phyloP scores from a whole-genome alignment of 768 basidiomycete genomes.

The Mycena olivaceomarginata region DNA sequence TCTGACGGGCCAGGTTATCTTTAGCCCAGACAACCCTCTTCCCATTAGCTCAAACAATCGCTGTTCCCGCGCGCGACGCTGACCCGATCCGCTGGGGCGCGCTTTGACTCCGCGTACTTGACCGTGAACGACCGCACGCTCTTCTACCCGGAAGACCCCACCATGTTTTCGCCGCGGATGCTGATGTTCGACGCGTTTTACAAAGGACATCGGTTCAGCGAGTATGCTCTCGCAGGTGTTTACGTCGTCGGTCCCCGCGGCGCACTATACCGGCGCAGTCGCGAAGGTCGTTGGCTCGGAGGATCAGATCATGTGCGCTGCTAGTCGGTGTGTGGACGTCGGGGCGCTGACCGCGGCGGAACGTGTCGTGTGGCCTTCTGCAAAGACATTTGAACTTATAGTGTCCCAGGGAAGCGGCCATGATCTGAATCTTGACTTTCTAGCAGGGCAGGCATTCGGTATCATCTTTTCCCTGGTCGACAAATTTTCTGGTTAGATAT shows the following conservation, averaged over 20 bases:
- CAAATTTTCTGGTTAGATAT: conserved; percentile 6
- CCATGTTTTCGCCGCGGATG: conserved; percentile 13
- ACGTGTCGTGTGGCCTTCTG: conserved; percentile 12
- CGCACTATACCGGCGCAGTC: conserved; percentile 6
- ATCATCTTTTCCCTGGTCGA: conserved; percentile 17
- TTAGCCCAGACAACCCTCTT: neutral
- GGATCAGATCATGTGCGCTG: conserved; percentile 2
- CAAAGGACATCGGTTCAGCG: conserved; percentile 4
- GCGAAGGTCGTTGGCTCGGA: neutral
- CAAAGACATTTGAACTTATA: conserved; percentile 12
- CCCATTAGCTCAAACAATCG: neutral
- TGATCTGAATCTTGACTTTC: conserved; percentile 28
- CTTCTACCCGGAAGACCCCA: conserved; percentile 16
- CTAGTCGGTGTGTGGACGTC: conserved; percentile 12
- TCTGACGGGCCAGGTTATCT: neutral
- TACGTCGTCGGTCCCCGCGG: neutral
- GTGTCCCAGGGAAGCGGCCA: conserved; percentile 5
- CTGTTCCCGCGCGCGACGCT: conserved; percentile 11
- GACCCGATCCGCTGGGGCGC: conserved; percentile 21
- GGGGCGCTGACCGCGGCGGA: conserved; percentile 20
- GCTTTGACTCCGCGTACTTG: conserved; percentile 18
- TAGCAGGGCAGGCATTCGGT: conserved; percentile 13
- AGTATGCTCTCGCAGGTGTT: neutral
- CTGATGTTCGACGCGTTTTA: conserved; percentile 2
- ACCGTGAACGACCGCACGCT: neutral